Evolutionary conservation across 2,329 filamentous ascomycete species (phyloP).

Genomic region (Fusarium liriodendri): DNA sequence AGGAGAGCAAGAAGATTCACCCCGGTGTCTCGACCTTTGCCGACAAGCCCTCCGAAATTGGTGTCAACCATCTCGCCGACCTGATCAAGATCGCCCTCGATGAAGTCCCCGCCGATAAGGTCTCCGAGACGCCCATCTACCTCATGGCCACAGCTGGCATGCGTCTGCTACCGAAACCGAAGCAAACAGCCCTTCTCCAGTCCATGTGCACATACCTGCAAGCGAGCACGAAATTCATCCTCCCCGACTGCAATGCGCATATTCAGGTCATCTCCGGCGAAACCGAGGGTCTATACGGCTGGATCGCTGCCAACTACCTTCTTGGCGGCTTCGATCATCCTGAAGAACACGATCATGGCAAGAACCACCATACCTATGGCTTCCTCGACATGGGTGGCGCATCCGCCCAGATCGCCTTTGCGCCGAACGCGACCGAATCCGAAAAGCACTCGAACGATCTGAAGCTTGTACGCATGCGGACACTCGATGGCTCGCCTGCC

Average conservation of each 20-base stretch:
- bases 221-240: constrained; percentile 79
- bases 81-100: constrained; percentile 85
- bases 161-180: constrained; percentile 80
- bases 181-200: constrained; percentile 78
- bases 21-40: constrained; percentile 94
- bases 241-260: constrained; percentile 90
- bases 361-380: constrained; percentile 92
- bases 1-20: constrained; percentile 92
- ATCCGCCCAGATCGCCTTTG: constrained; percentile 97
- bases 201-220: constrained; percentile 87
- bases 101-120: constrained; percentile 79
- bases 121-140: constrained; percentile 90
- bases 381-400: constrained; percentile 99
- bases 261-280: constrained; percentile 96
- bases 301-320: constrained; percentile 97
- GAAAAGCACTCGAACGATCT: constrained; percentile 90
- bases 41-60: constrained; percentile 78
- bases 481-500: constrained; percentile 77
- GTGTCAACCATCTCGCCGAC: constrained; percentile 81
- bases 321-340: constrained; percentile 89
- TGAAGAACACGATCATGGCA: constrained; percentile 80
- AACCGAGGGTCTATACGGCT: constrained; percentile 95
- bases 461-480: constrained; percentile 86
- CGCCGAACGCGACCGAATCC: constrained; percentile 91
- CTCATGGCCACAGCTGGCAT: constrained; percentile 96